A percentile compares a stretch with the other conserved stretches of the same genome.
Conservation (phyloP, 1,284 basidiomycete species). For the Volvariella volvacea region DNA sequence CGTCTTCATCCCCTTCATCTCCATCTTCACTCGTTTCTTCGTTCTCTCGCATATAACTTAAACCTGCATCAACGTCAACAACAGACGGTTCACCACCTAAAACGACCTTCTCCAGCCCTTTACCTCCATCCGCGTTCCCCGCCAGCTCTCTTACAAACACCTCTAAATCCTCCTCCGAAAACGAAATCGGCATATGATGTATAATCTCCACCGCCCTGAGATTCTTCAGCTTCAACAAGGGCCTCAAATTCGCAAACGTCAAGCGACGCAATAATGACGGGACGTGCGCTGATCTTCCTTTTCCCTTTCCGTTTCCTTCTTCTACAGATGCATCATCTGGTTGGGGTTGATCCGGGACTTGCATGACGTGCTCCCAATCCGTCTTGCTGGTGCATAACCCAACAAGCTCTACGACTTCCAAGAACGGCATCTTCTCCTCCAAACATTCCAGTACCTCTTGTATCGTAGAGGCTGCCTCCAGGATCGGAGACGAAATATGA, state of each 20-base stretch:
- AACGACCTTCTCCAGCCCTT: too few species aligned
- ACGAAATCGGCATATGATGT: slow-evolving; percentile 43
- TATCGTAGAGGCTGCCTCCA: slow-evolving; percentile 34
- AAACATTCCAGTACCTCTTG: slow-evolving; percentile 36
- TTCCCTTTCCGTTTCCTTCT: too few species aligned
- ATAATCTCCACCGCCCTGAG: slow-evolving; percentile 43
- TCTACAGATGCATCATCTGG: too few species aligned
- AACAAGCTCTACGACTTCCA: slow-evolving; percentile 36
- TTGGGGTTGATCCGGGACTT: too few species aligned
- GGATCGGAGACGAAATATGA: slow-evolving; percentile 40
- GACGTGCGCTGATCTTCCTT: neutral
- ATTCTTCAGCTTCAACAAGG: slow-evolving; percentile 37
- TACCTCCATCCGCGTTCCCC: too few species aligned
- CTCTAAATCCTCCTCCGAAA: slow-evolving; percentile 41
- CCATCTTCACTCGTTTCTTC: neutral
- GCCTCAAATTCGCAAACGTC: slow-evolving; percentile 40
- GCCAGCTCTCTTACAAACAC: slow-evolving; percentile 24
- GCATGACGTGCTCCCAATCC: too few species aligned
- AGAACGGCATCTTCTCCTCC: slow-evolving; percentile 36
- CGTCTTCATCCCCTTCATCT: slow-evolving; percentile 1
- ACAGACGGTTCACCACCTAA: too few species aligned
- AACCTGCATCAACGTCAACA: too few species aligned
- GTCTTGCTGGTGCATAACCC: slow-evolving; percentile 13
- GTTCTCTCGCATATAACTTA: too few species aligned
- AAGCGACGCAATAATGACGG: slow-evolving; percentile 30